Conservation (phyloP, 1,139 yeast genomes). For the Suhomyces yuchorum region DNA sequence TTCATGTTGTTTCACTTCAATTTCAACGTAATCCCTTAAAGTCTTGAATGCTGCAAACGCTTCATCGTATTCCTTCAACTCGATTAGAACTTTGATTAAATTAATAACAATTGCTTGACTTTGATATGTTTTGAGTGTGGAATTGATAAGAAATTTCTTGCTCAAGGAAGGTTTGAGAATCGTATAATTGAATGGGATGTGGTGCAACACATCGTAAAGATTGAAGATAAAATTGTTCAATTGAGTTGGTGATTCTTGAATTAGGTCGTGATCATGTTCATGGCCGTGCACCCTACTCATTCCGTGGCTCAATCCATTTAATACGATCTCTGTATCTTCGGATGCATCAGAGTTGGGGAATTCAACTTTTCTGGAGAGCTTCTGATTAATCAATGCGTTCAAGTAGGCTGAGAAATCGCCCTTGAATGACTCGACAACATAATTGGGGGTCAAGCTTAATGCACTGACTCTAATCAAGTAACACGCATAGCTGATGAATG, state of each 20-base stretch:
- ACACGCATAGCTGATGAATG: constrained; percentile 33
- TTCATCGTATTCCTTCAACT: constrained; percentile 44
- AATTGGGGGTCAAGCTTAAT: constrained; percentile 18
- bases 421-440: constrained; percentile 28
- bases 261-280: constrained; percentile 7
- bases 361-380: constrained; percentile 21
- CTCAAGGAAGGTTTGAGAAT: constrained; percentile 32
- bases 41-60: constrained; percentile 49
- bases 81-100: constrained; percentile 38
- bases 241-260: constrained; percentile 19
- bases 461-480: constrained; percentile 31
- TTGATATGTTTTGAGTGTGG: constrained; percentile 41
- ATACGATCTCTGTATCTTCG: constrained; percentile 10
- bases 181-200: constrained; percentile 24
- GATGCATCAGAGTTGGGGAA: constrained; percentile 40
- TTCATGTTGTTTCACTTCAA: constrained; percentile 36
- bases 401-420: constrained; percentile 35
- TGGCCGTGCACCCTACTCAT: constrained; percentile 6
- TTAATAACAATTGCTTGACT: constrained; percentile 37
- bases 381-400: constrained; percentile 26
- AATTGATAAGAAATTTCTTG: constrained; percentile 36
- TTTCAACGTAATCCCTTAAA: constrained; percentile 36
- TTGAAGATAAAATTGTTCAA: constrained; percentile 37
- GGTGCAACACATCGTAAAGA: constrained; percentile 35
- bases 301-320: constrained; percentile 10